These are phyloP conservation scores for Diaporthe sp. DNA, from an alignment of 2,329 filamentous ascomycete genomes.

Conservation along the genomic window DNA sequence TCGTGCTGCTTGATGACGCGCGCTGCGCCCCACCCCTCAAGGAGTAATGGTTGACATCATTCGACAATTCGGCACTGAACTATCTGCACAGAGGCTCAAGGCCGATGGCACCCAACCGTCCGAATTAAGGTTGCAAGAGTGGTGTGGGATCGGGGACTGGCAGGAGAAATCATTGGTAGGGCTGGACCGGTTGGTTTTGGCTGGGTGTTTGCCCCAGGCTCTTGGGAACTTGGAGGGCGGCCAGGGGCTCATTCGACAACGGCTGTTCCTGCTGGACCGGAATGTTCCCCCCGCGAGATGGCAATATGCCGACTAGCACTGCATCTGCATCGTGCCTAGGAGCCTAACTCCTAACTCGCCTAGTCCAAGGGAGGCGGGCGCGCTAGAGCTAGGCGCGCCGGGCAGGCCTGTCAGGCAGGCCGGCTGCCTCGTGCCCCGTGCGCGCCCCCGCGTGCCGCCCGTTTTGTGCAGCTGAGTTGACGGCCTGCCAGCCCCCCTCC, in stretches of 20 bases:
- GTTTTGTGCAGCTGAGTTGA: constrained; percentile 29
- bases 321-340: not conserved
- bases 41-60: not conserved
- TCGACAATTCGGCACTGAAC: constrained; percentile 6
- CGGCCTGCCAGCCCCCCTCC: constrained; percentile 23
- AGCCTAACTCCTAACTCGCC: not conserved
- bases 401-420: constrained; percentile 9
- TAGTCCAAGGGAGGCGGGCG: not conserved
- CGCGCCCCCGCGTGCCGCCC: constrained; percentile 17
- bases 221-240: not conserved
- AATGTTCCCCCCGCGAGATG: constrained; percentile 10
- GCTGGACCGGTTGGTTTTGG: not conserved
- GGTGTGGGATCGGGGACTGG: constrained; percentile 11
- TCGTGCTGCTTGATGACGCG: not conserved
- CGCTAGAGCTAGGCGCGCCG: constrained; percentile 12
- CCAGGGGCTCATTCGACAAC: constrained; percentile 2
- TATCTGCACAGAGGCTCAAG: constrained; percentile 8
- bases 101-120: constrained; percentile 27
- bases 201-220: constrained; percentile 5
- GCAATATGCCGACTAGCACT: not conserved
- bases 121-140: constrained; percentile 25
- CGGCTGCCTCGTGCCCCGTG: constrained; percentile 32
- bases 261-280: constrained; percentile 17
- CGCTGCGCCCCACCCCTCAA: too few relatives aligned
- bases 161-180: constrained; percentile 19